Percentiles rank a stretch among this genome's conserved stretches.
These are phyloP conservation scores for Paraconiothyrium sp. DNA, from an alignment of 2,329 filamentous ascomycete genomes.

Conservation along the genomic window DNA sequence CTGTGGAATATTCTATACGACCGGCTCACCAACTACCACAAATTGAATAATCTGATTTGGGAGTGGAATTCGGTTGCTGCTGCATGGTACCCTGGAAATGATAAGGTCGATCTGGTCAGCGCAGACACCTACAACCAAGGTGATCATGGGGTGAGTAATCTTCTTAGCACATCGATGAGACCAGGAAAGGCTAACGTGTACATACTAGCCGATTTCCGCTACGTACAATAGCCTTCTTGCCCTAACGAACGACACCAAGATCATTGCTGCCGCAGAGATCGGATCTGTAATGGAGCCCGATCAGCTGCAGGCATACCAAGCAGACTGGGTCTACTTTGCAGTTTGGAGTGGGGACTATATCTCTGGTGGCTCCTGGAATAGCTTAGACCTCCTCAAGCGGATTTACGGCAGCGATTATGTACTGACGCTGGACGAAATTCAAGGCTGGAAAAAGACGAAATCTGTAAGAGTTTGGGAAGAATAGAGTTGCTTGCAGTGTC, in stretches of 20 bases:
- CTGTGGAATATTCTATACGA: conserved; percentile 57
- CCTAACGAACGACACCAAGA: conserved; percentile 58
- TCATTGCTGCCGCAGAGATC: conserved; percentile 60
- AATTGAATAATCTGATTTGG: conserved; percentile 61
- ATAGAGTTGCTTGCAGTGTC: neutral
- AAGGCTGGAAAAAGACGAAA: conserved; percentile 32
- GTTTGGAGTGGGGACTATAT: conserved; percentile 59
- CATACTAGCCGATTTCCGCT: conserved; percentile 51
- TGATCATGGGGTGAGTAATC: conserved; percentile 52
- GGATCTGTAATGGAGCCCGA: conserved; percentile 58
- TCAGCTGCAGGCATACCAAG: conserved; percentile 55
- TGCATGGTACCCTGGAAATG: conserved; percentile 60
- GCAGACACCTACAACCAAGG: conserved; percentile 59
- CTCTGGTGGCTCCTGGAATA: conserved; percentile 54
- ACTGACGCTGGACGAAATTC: conserved; percentile 40
- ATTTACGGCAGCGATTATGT: conserved; percentile 44
- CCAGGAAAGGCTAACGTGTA: conserved; percentile 10
- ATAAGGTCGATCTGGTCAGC: conserved; percentile 58
- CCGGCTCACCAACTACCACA: conserved; percentile 56
- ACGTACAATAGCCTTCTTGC: conserved; percentile 57
- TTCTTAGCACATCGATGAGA: neutral
- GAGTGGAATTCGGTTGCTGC: conserved; percentile 59
- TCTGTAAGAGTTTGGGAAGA: conserved; percentile 1
- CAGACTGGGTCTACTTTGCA: conserved; percentile 60
- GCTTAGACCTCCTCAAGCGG: conserved; percentile 51